Evolutionary conservation across 164 flowering plant species (phyloP), one percentile per base, ranked within the genome.

Genomic region (Stephania cephalantha): DNA sequence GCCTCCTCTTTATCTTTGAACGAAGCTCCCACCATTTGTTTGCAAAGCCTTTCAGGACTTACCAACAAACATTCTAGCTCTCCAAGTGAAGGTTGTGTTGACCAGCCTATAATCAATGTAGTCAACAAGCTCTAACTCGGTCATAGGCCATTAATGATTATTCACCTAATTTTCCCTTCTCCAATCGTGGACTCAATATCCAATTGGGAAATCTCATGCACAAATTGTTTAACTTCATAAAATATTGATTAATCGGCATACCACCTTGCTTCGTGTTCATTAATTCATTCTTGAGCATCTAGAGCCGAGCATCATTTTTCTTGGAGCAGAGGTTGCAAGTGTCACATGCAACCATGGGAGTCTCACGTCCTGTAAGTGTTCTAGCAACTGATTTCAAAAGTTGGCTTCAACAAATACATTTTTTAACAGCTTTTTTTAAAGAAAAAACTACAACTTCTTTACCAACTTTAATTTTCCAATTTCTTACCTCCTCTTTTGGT

Each of bases 1-100:
- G 76, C 71, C 17, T 74, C 64, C 63, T 74, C 71, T 22, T 67
- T 10, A 8, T 46, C 30, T 44, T 66, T 67, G 18, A 67, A 7
- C 11, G 63, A 74, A 22, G 46, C 8, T 25, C 71, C 44, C 5
- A 0, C 22, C 6, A 67, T 46, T 48, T 46, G 63, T 10, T 67
- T 66, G 3, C 61, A 11, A 3, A 66, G 63, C 2, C 17, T 66
- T 55, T 74, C 76, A 15, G 46, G 71, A 0, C 8, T 46, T 4
- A 46, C 29, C 31, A 74, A 46, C 11, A 66, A 18, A 20, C 45
- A 61, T 44, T 73, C 75, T 11, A 73, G 9, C 12, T 63, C 68
- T 30, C 45, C n/a, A 0, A 73, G 22, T 3, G 75, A 61, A 18
- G 75, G 68, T 73, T 73, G 30, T 7, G 48, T 61, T 18, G 50